Evolutionary conservation across 108 stramenopile genomes (phyloP).

Genomic region (Halocafeteria seosinensis): DNA sequence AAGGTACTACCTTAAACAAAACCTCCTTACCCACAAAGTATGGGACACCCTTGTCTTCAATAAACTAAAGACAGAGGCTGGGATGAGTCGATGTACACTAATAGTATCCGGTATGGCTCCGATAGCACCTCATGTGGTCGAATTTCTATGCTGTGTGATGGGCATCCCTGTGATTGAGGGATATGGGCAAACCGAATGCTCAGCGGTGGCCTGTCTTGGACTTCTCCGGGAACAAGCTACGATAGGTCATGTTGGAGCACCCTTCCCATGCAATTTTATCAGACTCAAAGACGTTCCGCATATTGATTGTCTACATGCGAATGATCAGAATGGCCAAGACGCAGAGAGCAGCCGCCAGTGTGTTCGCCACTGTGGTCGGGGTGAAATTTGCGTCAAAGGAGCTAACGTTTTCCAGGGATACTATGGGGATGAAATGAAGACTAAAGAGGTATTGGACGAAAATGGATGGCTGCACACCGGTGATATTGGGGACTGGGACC

Average conservation of each 20-base stretch:
- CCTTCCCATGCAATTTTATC: constrained; percentile 55
- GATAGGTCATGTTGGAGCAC: constrained; percentile 79
- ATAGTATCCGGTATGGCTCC: constrained; percentile 79
- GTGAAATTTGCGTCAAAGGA: constrained; percentile 62
- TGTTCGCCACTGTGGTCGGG: constrained; percentile 57
- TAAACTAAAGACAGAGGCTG: constrained; percentile 65
- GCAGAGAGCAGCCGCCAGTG: constrained; percentile 8
- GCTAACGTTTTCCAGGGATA: constrained; percentile 68
- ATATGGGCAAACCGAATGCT: constrained; percentile 87
- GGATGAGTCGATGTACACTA: constrained; percentile 46
- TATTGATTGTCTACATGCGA: constrained; percentile 72
- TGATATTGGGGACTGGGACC: constrained; percentile 61
- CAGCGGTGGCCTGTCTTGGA: constrained; percentile 42
- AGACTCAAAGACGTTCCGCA: constrained; percentile 71
- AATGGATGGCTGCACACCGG: constrained; percentile 67
- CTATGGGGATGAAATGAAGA: constrained; percentile 30
- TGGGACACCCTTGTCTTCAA: constrained; percentile 80
- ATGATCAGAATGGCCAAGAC: constrained; percentile 13
- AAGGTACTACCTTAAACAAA: neutral
- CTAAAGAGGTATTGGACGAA: neutral
- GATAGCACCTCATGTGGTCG: constrained; percentile 60
- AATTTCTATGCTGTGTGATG: constrained; percentile 66
- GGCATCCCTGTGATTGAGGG: constrained; percentile 76
- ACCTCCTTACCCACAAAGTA: constrained; percentile 40
- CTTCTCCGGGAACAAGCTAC: constrained; percentile 63